These are phyloP conservation scores for Plasmodium knowlesi DNA, from an alignment of 169 alveolate species.

Conservation along the genomic window DNA sequence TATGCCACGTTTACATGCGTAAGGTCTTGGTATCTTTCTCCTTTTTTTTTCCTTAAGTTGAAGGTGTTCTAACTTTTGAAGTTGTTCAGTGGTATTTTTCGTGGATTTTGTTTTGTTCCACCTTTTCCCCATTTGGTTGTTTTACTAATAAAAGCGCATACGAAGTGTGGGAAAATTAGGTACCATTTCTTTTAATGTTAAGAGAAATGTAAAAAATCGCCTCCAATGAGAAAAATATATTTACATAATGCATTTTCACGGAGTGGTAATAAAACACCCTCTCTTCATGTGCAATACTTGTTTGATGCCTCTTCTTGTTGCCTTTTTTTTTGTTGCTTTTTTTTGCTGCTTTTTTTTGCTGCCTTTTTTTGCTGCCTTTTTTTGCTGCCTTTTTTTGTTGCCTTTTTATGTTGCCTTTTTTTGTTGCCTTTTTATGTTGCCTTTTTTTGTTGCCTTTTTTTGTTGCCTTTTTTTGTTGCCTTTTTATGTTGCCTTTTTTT, in stretches of 20 bases:
- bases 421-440: background rate
- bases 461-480: background rate
- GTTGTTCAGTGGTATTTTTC: background rate
- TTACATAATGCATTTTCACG: background rate
- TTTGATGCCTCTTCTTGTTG: background rate
- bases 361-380: slow-evolving; percentile 3
- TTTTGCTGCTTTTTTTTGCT: background rate
- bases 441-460: slow-evolving; percentile 9
- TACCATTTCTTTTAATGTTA: background rate
- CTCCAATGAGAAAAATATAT: too few species aligned
- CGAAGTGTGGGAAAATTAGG: background rate
- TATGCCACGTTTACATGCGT: background rate
- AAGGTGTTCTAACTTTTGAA: background rate
- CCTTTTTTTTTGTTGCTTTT: background rate
- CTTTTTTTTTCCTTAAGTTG: background rate
- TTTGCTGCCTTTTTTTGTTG: too few species aligned
- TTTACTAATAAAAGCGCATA: background rate
- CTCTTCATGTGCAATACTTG: background rate
- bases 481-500: background rate
- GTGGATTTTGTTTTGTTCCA: background rate
- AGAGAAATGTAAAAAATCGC: background rate
- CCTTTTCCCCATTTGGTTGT: background rate
- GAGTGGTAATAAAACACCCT: background rate
- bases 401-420: background rate
- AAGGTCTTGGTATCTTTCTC: background rate